These are phyloP conservation scores for Ophiocordyceps unilateralis DNA, from an alignment of 2,329 filamentous ascomycete species.

Conservation along the genomic window DNA sequence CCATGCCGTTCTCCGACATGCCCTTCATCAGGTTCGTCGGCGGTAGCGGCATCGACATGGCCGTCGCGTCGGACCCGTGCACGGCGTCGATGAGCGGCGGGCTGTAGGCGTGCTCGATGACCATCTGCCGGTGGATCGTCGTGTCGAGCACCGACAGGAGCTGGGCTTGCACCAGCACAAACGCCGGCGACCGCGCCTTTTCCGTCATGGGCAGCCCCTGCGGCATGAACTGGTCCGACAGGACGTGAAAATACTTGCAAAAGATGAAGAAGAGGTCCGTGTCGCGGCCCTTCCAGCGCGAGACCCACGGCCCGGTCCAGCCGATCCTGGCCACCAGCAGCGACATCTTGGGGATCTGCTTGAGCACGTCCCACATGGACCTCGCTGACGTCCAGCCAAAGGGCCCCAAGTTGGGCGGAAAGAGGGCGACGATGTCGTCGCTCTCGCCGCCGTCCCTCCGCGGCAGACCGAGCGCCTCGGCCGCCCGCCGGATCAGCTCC, in stretches of 20 bases:
- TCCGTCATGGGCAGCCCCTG: slow-evolving; percentile 31
- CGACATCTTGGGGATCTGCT: slow-evolving; percentile 46
- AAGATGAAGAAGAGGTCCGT: slow-evolving; percentile 88
- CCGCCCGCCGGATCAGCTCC: slow-evolving; percentile 51
- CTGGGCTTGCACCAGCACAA: slow-evolving; percentile 69
- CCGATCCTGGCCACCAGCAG: slow-evolving; percentile 54
- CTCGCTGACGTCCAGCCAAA: slow-evolving; percentile 38
- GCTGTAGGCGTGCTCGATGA: slow-evolving; percentile 25
- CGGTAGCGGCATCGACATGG: slow-evolving; percentile 43
- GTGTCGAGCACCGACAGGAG: slow-evolving; percentile 63
- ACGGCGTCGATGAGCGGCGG: slow-evolving; percentile 26
- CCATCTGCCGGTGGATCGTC: slow-evolving; percentile 62
- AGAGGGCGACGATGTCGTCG: slow-evolving; percentile 48
- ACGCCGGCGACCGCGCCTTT: slow-evolving; percentile 52
- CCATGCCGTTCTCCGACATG: slow-evolving; percentile 78
- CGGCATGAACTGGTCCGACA: slow-evolving; percentile 58
- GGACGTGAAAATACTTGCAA: slow-evolving; percentile 69
- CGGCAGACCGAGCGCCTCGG: slow-evolving; percentile 50
- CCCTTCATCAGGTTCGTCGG: slow-evolving; percentile 54
- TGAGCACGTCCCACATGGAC: slow-evolving; percentile 36
- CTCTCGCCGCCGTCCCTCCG: slow-evolving; percentile 37
- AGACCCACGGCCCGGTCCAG: slow-evolving; percentile 74
- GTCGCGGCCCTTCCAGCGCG: slow-evolving; percentile 72
- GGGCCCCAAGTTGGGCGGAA: slow-evolving; percentile 47
- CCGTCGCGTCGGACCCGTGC: slow-evolving; percentile 45